Base-by-base conservation (phyloP, 2,329 filamentous ascomycete genomes). In the Colletotrichum sublineola region DNA sequence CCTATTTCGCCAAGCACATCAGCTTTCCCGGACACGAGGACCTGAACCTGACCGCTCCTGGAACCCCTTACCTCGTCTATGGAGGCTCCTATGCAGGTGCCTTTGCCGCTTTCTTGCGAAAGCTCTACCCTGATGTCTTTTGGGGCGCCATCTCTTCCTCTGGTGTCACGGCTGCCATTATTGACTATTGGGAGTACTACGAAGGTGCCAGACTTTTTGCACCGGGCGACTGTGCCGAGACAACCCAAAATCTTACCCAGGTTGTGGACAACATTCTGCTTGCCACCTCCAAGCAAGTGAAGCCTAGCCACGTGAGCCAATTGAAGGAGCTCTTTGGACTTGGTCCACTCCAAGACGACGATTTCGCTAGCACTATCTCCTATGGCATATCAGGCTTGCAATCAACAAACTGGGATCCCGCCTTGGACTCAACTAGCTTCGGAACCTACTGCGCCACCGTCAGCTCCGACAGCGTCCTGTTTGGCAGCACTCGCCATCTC, bases 21-120 rank as follows among this genome's bases (percentile, higher is more conserved):
- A 84, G 89, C 63, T 95, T 95, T 73, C 85, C 89, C 0, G 93
- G 93, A 0, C 81, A 95, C 6, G 91, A 93, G 77, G 81, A 93
- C 73, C 77, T 87, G 33, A 87, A 94, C 74, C 82, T 96, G 48
- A 94, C 89, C 0, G 88, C 93, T 0, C 83, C 88, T 0, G 86
- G 84, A 3, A 90, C 90, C 0, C 89, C 94, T 0, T 96, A 92
- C 82, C 91, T 97, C 71, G 90, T 90, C 0, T 97, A 97, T 73
- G 94, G 94, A 1, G 94, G 94, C 1, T 95, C 92, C 0, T 97
- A 97, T 77, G 93, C 94, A 0, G 94, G 94, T 2, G 92, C 91
- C 0, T 93, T 95, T 75, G 93, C 91, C 12, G 93, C 94, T 0
- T 92, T 97, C 76, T 81, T 94, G 48, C 90, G 94, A 42, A 91